Evolutionary conservation across 1,284 basidiomycete species (phyloP).

Genomic region (Garcileccinum viscosum): DNA sequence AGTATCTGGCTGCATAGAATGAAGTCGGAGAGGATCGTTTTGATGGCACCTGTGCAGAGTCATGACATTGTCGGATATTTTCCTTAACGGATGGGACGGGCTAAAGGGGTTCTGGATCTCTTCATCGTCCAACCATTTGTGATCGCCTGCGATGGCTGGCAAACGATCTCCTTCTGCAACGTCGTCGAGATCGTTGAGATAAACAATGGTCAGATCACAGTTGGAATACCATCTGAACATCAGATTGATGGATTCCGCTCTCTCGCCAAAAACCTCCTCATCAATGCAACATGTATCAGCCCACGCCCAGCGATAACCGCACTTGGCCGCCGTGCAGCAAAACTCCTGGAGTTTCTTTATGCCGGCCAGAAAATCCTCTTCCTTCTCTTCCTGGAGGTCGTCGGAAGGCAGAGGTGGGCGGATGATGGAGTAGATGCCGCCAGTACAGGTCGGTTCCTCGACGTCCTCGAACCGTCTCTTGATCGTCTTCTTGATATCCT

Average conservation of each 20-base stretch:
- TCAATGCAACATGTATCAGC: slow-evolving; percentile 35
- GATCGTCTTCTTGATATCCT: slow-evolving; percentile 24
- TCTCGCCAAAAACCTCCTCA: slow-evolving; percentile 23
- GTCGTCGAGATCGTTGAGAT: slow-evolving; percentile 31
- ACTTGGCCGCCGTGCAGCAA: slow-evolving; percentile 25
- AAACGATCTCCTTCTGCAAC: slow-evolving; percentile 19
- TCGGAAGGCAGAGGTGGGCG: background rate
- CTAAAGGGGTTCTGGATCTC: slow-evolving; percentile 26
- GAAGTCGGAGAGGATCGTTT: slow-evolving; percentile 9
- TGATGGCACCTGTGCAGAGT: slow-evolving; percentile 16
- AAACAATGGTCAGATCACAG: slow-evolving; percentile 32
- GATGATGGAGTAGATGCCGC: slow-evolving; percentile 24
- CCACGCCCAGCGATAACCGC: slow-evolving; percentile 34
- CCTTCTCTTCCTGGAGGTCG: background rate
- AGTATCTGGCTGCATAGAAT: slow-evolving; percentile 21
- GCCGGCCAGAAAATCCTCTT: background rate
- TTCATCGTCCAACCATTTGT: slow-evolving; percentile 27
- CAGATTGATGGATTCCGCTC: slow-evolving; percentile 29
- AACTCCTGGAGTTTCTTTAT: slow-evolving; percentile 32
- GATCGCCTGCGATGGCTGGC: background rate
- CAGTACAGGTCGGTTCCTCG: slow-evolving; percentile 2
- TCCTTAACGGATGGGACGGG: background rate
- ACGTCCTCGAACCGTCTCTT: slow-evolving; percentile 25
- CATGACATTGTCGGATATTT: slow-evolving; percentile 10
- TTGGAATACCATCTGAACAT: slow-evolving; percentile 34